Base-by-base conservation (phyloP, 2,329 filamentous ascomycete genomes). In the Arthrobotrys conoides region DNA sequence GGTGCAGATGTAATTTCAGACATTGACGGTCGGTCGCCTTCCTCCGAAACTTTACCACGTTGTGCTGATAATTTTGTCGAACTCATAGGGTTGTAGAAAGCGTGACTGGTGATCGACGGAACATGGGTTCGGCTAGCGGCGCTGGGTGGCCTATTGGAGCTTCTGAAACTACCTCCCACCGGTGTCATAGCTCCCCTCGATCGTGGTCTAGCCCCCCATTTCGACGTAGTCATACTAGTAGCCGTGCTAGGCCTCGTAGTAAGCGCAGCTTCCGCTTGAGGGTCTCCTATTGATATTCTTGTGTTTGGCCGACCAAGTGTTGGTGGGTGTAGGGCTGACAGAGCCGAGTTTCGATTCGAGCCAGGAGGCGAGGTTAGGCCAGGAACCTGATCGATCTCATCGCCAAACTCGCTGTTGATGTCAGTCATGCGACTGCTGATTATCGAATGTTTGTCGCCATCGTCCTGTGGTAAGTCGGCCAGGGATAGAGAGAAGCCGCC, bases 71-170 rank as follows among this genome's bases (percentile, higher is more conserved):
- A 87, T 84, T 93, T 92, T 84, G 97, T 94, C 24, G 95, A 97
- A 85, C 94, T 98, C 93, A 99, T 97, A 46, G 96, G 96, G 22
- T 91, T 92, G 83, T 97, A 97, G 86, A 99, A 98, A 68, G 93
- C 95, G 83, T 95, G 92, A 16, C 93, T 94, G 1, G 93, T 91
- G 67, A 99, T 86, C 0, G 92, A 94, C 0, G 96, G 94, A 20
- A 97, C 94, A 87, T 99, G 96, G 49, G 93, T 96, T 83, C 91
- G 89, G 83, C 91, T 94, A 55, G 91, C 87, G 49, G 92, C 88
- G 81, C 91, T 95, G 16, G 87, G 88, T 67, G 87, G 91, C 80
- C 88, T 88, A 81, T 85, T 77, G 6, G 73, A 77, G 46, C 67
- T 90, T 83, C 84, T 87, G 44, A 81, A 72, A 61, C 81, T 82